A percentile compares a stretch with the other conserved stretches of the same genome.
These are phyloP conservation scores for Lodderomyces parapsilosis DNA, from an alignment of 1,139 yeast genomes.

Conservation along the genomic window DNA sequence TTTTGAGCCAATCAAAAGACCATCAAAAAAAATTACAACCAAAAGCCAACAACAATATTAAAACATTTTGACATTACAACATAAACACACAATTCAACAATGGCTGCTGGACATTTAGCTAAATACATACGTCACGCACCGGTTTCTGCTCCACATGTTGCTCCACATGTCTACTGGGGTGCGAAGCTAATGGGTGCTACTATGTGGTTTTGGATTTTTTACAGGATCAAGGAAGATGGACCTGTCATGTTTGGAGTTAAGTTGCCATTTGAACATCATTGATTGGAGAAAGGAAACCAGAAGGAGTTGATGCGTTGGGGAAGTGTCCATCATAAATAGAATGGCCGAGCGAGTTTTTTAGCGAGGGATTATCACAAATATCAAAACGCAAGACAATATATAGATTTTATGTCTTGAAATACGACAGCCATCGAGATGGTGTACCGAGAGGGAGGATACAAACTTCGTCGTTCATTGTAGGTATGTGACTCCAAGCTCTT, in stretches of 20 bases:
- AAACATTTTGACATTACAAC: not conserved
- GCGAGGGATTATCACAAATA: too few relatives aligned
- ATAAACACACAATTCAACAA: conserved; percentile 10
- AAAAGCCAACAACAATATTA: not conserved
- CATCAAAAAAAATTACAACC: conserved; percentile 1
- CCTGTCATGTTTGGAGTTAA: conserved; percentile 55
- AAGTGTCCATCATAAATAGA: not conserved
- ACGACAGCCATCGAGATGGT: too few relatives aligned
- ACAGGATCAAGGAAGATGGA: conserved; percentile 72
- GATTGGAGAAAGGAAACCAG: not conserved
- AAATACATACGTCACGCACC: conserved; percentile 55
- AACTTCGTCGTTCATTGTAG: too few relatives aligned
- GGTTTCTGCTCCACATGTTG: conserved; percentile 54
- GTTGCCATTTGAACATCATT: conserved; percentile 40
- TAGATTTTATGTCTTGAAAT: too few relatives aligned
- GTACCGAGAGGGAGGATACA: too few relatives aligned
- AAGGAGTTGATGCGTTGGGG: not conserved
- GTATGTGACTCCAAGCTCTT: too few relatives aligned
- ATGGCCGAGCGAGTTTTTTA: not conserved
- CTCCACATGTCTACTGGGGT: conserved; percentile 53
- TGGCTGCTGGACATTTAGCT: conserved; percentile 47
- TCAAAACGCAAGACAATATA: too few relatives aligned
- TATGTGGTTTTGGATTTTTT: conserved; percentile 86
- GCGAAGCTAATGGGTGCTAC: conserved; percentile 73
- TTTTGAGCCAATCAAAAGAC: conserved; percentile 7